Evolutionary conservation across 495 filamentous ascomycete genomes (phyloP).

Genomic region (Talaromyces thailandensis): DNA sequence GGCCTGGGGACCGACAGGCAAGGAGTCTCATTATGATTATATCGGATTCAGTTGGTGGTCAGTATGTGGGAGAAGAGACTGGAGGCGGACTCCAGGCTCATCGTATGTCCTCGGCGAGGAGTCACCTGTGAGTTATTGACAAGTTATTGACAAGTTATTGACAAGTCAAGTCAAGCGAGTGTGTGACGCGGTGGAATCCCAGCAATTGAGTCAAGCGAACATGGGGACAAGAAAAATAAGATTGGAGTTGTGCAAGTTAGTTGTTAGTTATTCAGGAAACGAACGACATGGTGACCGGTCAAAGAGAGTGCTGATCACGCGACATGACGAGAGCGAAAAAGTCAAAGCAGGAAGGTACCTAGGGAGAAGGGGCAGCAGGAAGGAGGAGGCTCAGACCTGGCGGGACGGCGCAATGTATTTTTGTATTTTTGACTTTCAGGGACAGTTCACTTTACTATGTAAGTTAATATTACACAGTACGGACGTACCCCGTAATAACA

Average conservation of each 20-base stretch:
- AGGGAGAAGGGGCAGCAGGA: neutral
- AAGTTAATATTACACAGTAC: no score
- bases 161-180: neutral
- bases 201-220: neutral
- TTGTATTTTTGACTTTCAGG: no score
- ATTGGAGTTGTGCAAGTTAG: neutral
- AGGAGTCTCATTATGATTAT: conserved; percentile 2
- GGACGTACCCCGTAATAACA: no score
- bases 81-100: neutral
- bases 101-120: neutral
- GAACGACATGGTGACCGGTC: neutral
- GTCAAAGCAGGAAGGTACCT: neutral
- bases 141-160: no score
- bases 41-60: neutral
- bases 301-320: neutral
- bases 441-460: no score
- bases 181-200: neutral
- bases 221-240: neutral
- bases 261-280: neutral
- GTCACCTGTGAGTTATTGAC: no score
- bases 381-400: neutral
- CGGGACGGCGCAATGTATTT: no score
- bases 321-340: neutral
- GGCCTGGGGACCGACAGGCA: neutral
- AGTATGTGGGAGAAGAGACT: neutral